Base-by-base conservation (phyloP, 2,329 filamentous ascomycete genomes). In the Cyphellophora europaea region DNA sequence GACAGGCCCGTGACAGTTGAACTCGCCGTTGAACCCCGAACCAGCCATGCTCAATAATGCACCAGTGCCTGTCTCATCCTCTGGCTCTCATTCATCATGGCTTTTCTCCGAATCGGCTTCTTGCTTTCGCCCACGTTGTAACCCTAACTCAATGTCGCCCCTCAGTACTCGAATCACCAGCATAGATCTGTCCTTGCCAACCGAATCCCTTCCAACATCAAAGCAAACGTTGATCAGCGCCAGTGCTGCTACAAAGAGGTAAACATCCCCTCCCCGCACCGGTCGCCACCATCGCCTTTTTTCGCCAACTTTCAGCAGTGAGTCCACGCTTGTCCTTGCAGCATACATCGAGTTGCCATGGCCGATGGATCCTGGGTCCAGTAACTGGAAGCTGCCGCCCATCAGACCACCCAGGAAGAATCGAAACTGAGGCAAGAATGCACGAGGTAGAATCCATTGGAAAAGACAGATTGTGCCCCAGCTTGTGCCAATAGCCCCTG, bases 381-480 rank as follows among this genome's bases (percentile, higher is more conserved):
- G 61, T 56, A 83, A 83, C 0, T 83, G 84, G 78, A 88, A 95
- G 16, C 91, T 59, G 0, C 91, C 91, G 1, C 82, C 86, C 1
- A 93, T 52, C 55, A 89, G 83, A 5, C 91, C 89, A 34, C 85
- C 84, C 0, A 95, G 66, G 69, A 93, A 94, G 69, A 91, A 93
- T 14, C 91, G 76, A 55, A 91, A 82, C 0, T 81, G 88, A 0
- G 88, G 74, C 1, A 95, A 67, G 6, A 87, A 67, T 5, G 71
- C 71, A 3, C 80, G 72, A 0, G 89, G 87, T 2, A 96, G 69
- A 51, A 81, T 71, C 30, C 72, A 66, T 58, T 93, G 85, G 67
- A 95, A 87, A 51, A 95, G 71, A 63, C 89, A 98, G 48, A 95
- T 79, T 38, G 77, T 81, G 1, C 79, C 87, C 91, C 91, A 98